A percentile compares a stretch with the other conserved stretches of the same genome.
These are phyloP conservation scores for Dendrobium nobile DNA, from an alignment of 106 monocot species.

Conservation along the genomic window DNA sequence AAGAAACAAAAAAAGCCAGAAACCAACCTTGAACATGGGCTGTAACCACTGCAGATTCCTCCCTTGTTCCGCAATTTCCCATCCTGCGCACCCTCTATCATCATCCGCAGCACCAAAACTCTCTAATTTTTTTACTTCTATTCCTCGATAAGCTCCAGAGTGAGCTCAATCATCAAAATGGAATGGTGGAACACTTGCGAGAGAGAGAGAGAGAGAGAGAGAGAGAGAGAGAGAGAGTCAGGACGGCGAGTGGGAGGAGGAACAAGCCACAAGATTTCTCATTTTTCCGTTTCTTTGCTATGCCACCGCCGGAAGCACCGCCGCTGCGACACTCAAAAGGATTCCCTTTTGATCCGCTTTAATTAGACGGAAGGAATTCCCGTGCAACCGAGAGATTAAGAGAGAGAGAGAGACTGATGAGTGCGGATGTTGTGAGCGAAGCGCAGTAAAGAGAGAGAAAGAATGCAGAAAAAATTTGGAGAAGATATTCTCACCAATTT, in stretches of 20 bases:
- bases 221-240: not conserved
- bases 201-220: not conserved
- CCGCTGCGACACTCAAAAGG: not conserved
- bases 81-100: constrained; percentile 25
- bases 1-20: not conserved
- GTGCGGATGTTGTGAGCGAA: not conserved
- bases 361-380: not conserved
- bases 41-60: constrained; percentile 82
- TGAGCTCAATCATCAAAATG: not conserved
- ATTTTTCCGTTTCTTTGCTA: not conserved
- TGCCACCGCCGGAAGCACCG: not conserved
- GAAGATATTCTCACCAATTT: too few species aligned
- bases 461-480: too few species aligned
- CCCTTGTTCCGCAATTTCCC: constrained; percentile 96
- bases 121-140: not conserved
- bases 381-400: not conserved
- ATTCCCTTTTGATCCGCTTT: not conserved
- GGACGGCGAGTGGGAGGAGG: not conserved
- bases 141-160: not conserved
- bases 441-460: too few species aligned
- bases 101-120: not conserved
- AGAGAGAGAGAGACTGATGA: not conserved
- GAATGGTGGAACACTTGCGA: not conserved
- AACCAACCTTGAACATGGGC: constrained; percentile 33
- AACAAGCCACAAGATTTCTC: not conserved